Percentiles rank a stretch among this genome's conserved stretches.
phyloP scores from a whole-genome alignment of 768 basidiomycete genomes.

The Mycena haematopus region DNA sequence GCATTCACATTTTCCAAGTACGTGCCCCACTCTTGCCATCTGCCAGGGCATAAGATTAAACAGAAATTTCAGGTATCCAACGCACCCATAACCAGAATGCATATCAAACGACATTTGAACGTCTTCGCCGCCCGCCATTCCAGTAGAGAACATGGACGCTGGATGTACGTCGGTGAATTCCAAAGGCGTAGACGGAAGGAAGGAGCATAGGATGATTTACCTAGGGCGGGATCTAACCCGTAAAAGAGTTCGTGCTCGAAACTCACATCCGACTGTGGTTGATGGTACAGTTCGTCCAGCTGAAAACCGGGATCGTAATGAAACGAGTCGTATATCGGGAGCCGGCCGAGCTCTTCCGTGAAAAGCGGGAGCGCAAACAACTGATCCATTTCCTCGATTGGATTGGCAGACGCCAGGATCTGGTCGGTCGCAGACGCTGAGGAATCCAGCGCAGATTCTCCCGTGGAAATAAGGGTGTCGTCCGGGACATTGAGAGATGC shows the following conservation, averaged over 20 bases:
- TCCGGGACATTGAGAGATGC: not conserved
- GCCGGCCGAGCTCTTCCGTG: not conserved
- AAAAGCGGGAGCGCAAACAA: not conserved
- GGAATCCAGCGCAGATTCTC: no score
- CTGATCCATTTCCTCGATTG: not conserved
- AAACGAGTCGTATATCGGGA: conserved; percentile 5
- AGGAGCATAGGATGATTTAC: no score
- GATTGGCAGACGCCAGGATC: not conserved
- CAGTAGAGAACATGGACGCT: not conserved
- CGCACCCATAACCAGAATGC: not conserved
- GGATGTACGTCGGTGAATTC: not conserved
- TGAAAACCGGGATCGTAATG: not conserved
- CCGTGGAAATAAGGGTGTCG: not conserved
- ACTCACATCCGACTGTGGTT: not conserved
- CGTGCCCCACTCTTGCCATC: conserved; percentile 2
- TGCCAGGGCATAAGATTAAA: not conserved
- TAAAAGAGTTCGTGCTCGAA: not conserved
- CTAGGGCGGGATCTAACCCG: not conserved
- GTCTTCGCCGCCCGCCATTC: not conserved
- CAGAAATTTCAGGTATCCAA: not conserved
- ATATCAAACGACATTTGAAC: not conserved
- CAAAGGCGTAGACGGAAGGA: no score
- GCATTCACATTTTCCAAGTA: not conserved
- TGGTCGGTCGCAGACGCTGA: not conserved
- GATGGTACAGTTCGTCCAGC: not conserved